These are phyloP conservation scores for Trichoderma aggressivum DNA, from an alignment of 2,329 filamentous ascomycete genomes.

Conservation along the genomic window DNA sequence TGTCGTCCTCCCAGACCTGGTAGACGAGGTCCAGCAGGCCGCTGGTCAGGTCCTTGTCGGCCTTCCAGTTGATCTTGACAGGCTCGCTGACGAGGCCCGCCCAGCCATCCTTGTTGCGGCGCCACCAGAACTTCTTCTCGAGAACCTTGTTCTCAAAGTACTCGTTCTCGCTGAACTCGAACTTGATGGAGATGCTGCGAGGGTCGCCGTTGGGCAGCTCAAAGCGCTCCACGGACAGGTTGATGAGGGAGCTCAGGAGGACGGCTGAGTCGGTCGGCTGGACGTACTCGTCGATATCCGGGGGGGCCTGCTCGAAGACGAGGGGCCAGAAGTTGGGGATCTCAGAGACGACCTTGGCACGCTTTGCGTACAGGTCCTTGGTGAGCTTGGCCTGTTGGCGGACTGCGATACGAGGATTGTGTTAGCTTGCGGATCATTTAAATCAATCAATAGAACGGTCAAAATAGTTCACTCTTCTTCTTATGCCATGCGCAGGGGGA, in stretches of 20 bases:
- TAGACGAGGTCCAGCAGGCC: slow-evolving; percentile 74
- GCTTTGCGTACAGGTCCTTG: slow-evolving; percentile 71
- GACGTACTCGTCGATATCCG: slow-evolving; percentile 84
- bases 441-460: neutral
- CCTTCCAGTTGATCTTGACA: slow-evolving; percentile 82
- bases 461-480: neutral
- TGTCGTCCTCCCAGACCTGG: slow-evolving; percentile 61
- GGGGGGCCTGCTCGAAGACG: slow-evolving; percentile 81
- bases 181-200: slow-evolving; percentile 71
- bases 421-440: neutral
- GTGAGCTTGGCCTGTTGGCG: slow-evolving; percentile 68
- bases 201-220: slow-evolving; percentile 77
- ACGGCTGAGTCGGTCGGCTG: slow-evolving; percentile 74
- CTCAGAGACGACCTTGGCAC: slow-evolving; percentile 63
- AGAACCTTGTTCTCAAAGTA: slow-evolving; percentile 74
- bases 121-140: slow-evolving; percentile 91
- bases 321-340: slow-evolving; percentile 94
- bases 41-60: slow-evolving; percentile 73
- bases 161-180: slow-evolving; percentile 78
- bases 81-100: slow-evolving; percentile 82
- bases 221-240: slow-evolving; percentile 73
- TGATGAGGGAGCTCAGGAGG: slow-evolving; percentile 64
- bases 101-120: slow-evolving; percentile 65
- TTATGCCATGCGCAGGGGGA: neutral
- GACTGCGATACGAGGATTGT: slow-evolving; percentile 45